Percentiles rank a stretch among this genome's conserved stretches.
Conservation (phyloP, 192 early-diverging fungal species). For the Globomyces pollinis-pini region DNA sequence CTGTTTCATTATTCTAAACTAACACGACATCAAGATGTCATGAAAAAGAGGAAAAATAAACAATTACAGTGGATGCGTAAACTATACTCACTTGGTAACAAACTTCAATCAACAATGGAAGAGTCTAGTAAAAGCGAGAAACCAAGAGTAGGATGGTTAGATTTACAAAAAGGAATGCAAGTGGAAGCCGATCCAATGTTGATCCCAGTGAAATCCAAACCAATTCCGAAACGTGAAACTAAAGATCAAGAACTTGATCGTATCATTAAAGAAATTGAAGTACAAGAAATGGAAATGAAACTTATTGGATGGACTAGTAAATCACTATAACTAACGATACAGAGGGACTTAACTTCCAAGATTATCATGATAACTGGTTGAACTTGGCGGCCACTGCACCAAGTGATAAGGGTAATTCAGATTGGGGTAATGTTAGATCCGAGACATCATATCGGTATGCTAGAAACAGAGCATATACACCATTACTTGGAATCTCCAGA, state of each 20-base stretch:
- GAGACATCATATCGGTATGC: background rate
- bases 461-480: too few species aligned
- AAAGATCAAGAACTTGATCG: constrained; percentile 9
- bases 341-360: constrained; percentile 40
- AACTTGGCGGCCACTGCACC: constrained; percentile 29
- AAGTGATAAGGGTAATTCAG: constrained; percentile 6
- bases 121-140: background rate
- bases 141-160: constrained; percentile 6
- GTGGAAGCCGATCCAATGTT: background rate
- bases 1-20: constrained; percentile 39
- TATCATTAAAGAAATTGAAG: constrained; percentile 25
- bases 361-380: constrained; percentile 39
- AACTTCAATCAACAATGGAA: background rate
- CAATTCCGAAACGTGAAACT: constrained; percentile 10
- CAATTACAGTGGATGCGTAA: constrained; percentile 48
- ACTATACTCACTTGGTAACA: constrained; percentile 26
- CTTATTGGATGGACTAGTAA: constrained; percentile 36
- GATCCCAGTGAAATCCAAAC: background rate
- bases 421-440: too few species aligned
- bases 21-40: constrained; percentile 35
- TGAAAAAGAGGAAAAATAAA: constrained; percentile 20
- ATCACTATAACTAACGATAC: background rate
- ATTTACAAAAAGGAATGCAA: constrained; percentile 7
- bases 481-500: background rate
- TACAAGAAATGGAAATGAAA: constrained; percentile 30